These are phyloP conservation scores for Paramecium pentaurelia DNA, from an alignment of 73 alveolate species.

Conservation along the genomic window DNA sequence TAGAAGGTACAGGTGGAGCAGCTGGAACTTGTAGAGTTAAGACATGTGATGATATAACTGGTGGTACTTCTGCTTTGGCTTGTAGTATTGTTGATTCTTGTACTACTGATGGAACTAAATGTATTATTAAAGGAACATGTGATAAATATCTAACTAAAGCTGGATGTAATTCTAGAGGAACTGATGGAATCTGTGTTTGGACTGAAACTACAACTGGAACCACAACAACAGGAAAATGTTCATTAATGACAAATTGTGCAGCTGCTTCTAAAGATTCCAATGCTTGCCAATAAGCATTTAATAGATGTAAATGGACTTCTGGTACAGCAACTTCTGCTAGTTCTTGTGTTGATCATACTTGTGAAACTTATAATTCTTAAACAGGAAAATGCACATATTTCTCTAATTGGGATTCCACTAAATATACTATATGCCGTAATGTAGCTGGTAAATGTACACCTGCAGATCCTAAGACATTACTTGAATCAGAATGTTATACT, in stretches of 20 bases:
- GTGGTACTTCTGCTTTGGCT: background rate
- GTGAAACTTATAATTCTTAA: background rate
- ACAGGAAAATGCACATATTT: background rate
- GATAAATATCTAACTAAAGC: background rate
- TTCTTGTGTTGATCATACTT: background rate
- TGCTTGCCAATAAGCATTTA: background rate
- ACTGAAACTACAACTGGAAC: background rate
- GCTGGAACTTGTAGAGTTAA: background rate
- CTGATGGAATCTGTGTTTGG: constrained; percentile 29
- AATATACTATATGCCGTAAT: background rate
- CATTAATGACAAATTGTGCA: background rate
- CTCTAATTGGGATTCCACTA: background rate
- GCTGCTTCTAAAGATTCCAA: background rate
- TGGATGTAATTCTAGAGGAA: constrained; percentile 5
- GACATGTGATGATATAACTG: background rate
- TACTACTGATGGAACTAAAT: constrained; percentile 33
- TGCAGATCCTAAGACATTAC: background rate
- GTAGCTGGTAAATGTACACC: background rate
- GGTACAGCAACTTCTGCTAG: background rate
- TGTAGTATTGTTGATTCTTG: background rate
- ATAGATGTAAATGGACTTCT: background rate
- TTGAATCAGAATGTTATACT: background rate
- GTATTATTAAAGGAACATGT: background rate
- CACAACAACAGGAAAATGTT: background rate
- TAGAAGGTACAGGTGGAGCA: background rate